phyloP scores from a whole-genome alignment of 2,329 filamentous ascomycete genomes.

The Pseudogymnoascus sp. region DNA sequence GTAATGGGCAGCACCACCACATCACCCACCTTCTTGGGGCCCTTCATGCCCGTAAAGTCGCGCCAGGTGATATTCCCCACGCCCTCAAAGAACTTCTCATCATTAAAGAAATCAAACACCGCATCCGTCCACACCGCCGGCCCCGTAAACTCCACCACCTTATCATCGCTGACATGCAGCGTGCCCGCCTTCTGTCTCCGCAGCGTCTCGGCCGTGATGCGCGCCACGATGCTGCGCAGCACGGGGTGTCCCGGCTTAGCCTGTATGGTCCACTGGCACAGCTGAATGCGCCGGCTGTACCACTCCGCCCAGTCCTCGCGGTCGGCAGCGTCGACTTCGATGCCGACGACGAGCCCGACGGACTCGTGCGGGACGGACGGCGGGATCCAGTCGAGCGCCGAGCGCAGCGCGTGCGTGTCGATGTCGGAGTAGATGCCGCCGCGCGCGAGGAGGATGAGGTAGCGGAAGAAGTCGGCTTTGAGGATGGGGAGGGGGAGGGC shows the following conservation, averaged over 20 bases:
- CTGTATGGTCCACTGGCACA: conserved; percentile 99
- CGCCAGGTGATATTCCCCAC: conserved; percentile 73
- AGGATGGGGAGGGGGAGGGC: conserved; percentile 66
- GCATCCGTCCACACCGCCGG: conserved; percentile 91
- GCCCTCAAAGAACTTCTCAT: conserved; percentile 73
- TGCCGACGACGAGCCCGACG: conserved; percentile 84
- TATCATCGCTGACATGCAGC: conserved; percentile 56
- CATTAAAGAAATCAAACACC: conserved; percentile 90
- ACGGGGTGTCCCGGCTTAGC: conserved; percentile 90
- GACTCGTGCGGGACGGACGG: conserved; percentile 65
- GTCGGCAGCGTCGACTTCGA: conserved; percentile 85
- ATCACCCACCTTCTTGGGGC: conserved; percentile 81
- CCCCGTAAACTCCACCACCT: conserved; percentile 88
- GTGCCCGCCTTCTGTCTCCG: conserved; percentile 61
- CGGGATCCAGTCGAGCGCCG: conserved; percentile 83
- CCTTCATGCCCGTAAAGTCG: conserved; percentile 83
- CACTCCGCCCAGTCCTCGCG: conserved; percentile 86
- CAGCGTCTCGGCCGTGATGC: conserved; percentile 77
- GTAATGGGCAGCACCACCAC: conserved; percentile 93
- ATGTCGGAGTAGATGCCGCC: conserved; percentile 87
- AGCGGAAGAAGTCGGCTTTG: conserved; percentile 68
- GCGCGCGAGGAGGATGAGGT: conserved; percentile 65
- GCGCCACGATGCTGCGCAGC: conserved; percentile 76
- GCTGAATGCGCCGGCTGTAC: conserved; percentile 95
- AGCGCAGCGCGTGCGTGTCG: conserved; percentile 78